These are phyloP conservation scores for Sindora glabra DNA, from an alignment of 306 rosid species.

Conservation along the genomic window DNA sequence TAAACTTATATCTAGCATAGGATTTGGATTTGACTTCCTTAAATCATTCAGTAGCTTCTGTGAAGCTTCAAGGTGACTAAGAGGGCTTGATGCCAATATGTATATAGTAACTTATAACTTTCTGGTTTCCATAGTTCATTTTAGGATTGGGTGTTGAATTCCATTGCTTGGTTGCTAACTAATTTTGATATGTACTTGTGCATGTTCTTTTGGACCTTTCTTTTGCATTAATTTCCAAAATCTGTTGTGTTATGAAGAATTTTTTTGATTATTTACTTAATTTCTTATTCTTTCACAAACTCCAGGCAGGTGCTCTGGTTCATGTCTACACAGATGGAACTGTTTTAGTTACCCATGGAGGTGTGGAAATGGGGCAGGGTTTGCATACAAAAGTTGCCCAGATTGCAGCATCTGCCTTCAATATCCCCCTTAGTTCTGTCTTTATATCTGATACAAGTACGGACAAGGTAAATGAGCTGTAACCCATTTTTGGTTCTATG, in stretches of 20 bases:
- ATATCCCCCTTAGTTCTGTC: constrained; percentile 78
- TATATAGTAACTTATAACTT: no score
- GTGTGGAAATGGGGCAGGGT: constrained; percentile 99
- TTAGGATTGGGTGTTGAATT: no score
- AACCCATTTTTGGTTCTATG: not conserved
- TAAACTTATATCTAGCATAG: not conserved
- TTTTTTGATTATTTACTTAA: constrained; percentile 1
- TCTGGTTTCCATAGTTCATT: no score
- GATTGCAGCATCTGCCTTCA: constrained; percentile 91
- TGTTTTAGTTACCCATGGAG: constrained; percentile 91
- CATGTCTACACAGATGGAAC: constrained; percentile 96
- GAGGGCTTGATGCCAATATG: no score
- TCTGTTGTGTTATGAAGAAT: not conserved
- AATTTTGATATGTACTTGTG: no score
- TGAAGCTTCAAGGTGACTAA: not conserved
- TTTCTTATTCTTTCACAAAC: constrained; percentile 22
- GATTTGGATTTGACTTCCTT: constrained; percentile 2
- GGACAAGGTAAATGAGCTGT: constrained; percentile 71
- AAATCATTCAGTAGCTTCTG: constrained; percentile 1
- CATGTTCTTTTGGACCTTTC: no score
- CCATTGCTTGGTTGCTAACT: no score
- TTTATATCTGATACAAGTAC: constrained; percentile 93
- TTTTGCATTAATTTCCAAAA: constrained; percentile 1
- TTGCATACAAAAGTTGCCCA: constrained; percentile 94
- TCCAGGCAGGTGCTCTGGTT: constrained; percentile 96